phyloP scores from a whole-genome alignment of 441 rosid species.

The Monsonia emarginata region DNA sequence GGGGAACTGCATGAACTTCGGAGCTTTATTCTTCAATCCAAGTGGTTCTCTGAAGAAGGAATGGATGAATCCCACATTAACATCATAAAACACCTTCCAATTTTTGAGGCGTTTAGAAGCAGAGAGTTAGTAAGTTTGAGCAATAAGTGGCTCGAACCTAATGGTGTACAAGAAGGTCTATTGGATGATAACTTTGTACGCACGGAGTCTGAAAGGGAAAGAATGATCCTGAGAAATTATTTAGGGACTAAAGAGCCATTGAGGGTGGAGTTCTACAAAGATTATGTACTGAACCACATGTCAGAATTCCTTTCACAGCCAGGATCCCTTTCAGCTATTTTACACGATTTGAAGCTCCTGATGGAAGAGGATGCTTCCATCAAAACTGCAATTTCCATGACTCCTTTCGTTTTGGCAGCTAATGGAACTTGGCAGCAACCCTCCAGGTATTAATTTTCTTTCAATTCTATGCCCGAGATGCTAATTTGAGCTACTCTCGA shows the following conservation, averaged over 20 bases:
- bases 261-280: slow-evolving; percentile 68
- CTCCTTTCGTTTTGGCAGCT: slow-evolving; percentile 78
- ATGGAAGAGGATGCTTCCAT: slow-evolving; percentile 55
- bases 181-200: slow-evolving; percentile 82
- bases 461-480: background rate
- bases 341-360: slow-evolving; percentile 71
- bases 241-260: slow-evolving; percentile 65
- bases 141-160: slow-evolving; percentile 82
- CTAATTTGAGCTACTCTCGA: background rate
- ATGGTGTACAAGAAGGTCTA: slow-evolving; percentile 66
- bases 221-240: slow-evolving; percentile 55
- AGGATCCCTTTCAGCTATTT: slow-evolving; percentile 58
- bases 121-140: slow-evolving; percentile 65
- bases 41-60: slow-evolving; percentile 79
- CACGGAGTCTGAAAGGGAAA: slow-evolving; percentile 81
- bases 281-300: slow-evolving; percentile 77
- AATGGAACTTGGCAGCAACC: slow-evolving; percentile 91
- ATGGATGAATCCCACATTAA: slow-evolving; percentile 57
- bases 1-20: slow-evolving; percentile 86
- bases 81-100: slow-evolving; percentile 71
- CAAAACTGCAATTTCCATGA: slow-evolving; percentile 44
- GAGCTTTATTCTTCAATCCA: slow-evolving; percentile 86
- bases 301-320: slow-evolving; percentile 61
- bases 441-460: slow-evolving; percentile 46
- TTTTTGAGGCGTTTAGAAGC: slow-evolving; percentile 75